Base-by-base conservation (phyloP, 192 early-diverging fungal genomes). In the Backusella luteola region DNA sequence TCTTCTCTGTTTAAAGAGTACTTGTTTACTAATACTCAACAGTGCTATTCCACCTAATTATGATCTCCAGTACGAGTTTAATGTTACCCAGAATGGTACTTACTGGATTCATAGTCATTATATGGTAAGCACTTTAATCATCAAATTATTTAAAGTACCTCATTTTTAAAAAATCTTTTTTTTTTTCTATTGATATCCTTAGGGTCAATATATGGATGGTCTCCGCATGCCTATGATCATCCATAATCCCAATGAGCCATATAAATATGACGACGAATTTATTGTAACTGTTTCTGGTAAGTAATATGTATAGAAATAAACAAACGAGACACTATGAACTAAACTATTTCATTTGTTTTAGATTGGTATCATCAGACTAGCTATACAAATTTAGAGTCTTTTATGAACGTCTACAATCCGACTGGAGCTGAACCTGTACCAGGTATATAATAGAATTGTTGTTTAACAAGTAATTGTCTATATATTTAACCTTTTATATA, bases 101-200 rank as follows among this genome's bases (percentile, higher is more conserved):
- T 95, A 92, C 84, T 97, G 95, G 95, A 88, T 91, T 71, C 94
- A 95, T 76, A 83, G 89, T 39, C 94, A 95, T 76, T 87, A 76
- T 77, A 78, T 79, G 41, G 87, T 84, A 72, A 68, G 41, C 21
- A 29, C 8, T 56, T 34, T 34, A 67, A 12, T 26, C 23, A 36
- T 21, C 4, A 49, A 59, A 52, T 34, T 39, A 29, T 34, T 34
- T 63, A 3, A 49, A 72, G 0, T 0, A 8, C 15, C 6, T 68
- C 7, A 17, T 35, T 67, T 35, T 34, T 34, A 34, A 21, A 26
- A 17, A 68, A 2, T 35, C 1, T 68, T 52, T 34, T 19, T 26
- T 17, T 21, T 32, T 21, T 32, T 6, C 6, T 36, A 3, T 23
- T 53, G 34, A 17, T 46, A 6, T 73, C 4, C 19, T 44, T 69